Base-by-base conservation (phyloP, 371 early-diverging fungal genomes). In the Umbelopsis sp. region DNA sequence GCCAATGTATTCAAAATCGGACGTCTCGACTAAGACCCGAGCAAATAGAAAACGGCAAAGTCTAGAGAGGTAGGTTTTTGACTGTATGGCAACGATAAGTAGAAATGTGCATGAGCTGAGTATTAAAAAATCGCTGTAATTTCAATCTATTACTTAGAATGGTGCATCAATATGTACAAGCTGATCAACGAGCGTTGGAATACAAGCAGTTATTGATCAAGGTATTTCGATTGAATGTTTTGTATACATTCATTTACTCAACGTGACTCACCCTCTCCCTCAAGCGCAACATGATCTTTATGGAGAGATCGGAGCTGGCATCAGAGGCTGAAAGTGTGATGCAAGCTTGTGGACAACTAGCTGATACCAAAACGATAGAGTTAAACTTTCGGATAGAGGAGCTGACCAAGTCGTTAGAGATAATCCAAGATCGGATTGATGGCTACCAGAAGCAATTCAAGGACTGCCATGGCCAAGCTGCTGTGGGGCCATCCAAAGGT, bases 131-230 rank as follows among this genome's bases (percentile, higher is more conserved):
- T 41, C 1, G 41, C 29, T 41, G 41, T 10, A 1, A 41, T 41
- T 41, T 41, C 7, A 29, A 22, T 22, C 8, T 29, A 52, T 25
- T 22, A 9, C 8, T 29, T 5, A 57, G 57, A 32, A 57, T 32
- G 29, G 35, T 57, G n/a, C 57, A 57, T 25, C 57, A 57, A 14
- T 57, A 57, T 35, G 57, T 57, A 18, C 57, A 57, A 57, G 57
- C 57, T 12, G 57, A 57, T n/a, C 29, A 35, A 35, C 57, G 57
- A 16, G 57, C 57, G 7, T 35, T 35, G 18, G 57, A 57, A 10
- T 57, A 57, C 14, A 57, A 57, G 57, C 57, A 57, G 35, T 18
- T 57, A 11, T 37, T 57, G 14, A 57, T 57, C 37, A 57, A 57
- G 57, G 57, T 57, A 57, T 22, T 8, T 25, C 29, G 3, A 24